Evolutionary conservation across 177 flowering plant genomes (phyloP).

Genomic region (Vitis hybrid): DNA sequence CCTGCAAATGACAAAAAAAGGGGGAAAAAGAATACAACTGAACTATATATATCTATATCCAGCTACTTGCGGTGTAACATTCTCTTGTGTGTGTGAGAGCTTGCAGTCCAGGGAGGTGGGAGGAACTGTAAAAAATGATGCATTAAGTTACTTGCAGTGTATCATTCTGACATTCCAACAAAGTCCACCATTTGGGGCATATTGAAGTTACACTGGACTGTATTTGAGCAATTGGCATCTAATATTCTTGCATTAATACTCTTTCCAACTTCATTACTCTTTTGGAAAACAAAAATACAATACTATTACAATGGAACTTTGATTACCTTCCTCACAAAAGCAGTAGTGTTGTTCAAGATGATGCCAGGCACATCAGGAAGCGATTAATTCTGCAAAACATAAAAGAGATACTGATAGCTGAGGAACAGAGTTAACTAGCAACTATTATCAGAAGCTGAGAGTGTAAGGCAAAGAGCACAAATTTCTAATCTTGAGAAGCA

Average conservation of each 20-base stretch:
- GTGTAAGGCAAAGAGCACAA: too few species aligned
- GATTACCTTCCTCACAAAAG: background rate
- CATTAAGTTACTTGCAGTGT: background rate
- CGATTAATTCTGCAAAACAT: conserved; percentile 62
- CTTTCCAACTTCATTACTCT: background rate
- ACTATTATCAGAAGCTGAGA: too few species aligned
- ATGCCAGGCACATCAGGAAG: conserved; percentile 73
- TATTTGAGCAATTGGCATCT: background rate
- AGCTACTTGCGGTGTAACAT: too few species aligned
- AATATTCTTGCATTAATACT: background rate
- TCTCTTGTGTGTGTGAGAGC: too few species aligned
- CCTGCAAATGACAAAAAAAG: conserved; percentile 11
- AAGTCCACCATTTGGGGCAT: background rate
- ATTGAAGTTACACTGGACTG: background rate
- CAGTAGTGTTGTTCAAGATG: conserved; percentile 3
- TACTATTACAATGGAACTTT: background rate
- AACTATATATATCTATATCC: too few species aligned
- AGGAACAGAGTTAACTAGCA: too few species aligned
- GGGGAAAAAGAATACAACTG: background rate
- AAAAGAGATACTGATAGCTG: background rate
- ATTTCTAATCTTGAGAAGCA: too few species aligned
- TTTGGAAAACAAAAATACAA: background rate
- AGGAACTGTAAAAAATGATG: background rate
- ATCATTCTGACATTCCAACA: background rate
- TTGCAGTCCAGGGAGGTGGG: background rate